Evolutionary conservation across 73 alveolate genomes (phyloP).

Genomic region (Loxodes magnus): DNA sequence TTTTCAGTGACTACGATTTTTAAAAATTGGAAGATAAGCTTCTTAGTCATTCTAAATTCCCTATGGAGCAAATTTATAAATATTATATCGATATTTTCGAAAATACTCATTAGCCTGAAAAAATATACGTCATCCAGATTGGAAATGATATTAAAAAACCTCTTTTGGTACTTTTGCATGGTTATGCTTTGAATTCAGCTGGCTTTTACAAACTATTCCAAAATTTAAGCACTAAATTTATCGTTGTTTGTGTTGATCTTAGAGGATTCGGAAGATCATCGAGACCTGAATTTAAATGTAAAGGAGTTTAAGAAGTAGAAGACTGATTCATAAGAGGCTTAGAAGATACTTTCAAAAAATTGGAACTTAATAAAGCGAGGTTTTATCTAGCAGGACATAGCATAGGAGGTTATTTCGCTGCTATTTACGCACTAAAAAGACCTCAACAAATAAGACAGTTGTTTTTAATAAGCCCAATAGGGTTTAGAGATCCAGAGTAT

Average conservation of each 20-base stretch:
- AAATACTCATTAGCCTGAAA: no score
- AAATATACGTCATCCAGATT: no score
- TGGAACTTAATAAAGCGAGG: not conserved
- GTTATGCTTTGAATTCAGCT: conserved; percentile 21
- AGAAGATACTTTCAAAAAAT: conserved; percentile 10
- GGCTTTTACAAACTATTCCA: conserved; percentile 19
- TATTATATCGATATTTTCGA: no score
- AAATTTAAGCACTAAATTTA: not conserved
- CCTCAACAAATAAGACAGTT: conserved; percentile 12
- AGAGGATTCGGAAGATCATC: conserved; percentile 31
- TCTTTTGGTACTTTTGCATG: conserved; percentile 21
- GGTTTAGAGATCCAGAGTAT: conserved; percentile 21
- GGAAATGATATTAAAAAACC: not conserved
- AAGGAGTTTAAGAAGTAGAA: conserved; percentile 4
- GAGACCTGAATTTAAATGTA: conserved; percentile 15
- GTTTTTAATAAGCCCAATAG: conserved; percentile 33
- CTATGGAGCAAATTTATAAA: no score
- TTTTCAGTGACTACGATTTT: no score
- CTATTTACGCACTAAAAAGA: conserved; percentile 7
- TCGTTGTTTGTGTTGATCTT: conserved; percentile 4
- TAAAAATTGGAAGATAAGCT: no score
- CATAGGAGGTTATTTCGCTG: conserved; percentile 32
- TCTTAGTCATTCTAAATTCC: no score
- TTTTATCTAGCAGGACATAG: conserved; percentile 34
- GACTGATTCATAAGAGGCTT: conserved; percentile 4